phyloP scores from a whole-genome alignment of 106 monocot genomes.

The Apostasia ramifera region DNA sequence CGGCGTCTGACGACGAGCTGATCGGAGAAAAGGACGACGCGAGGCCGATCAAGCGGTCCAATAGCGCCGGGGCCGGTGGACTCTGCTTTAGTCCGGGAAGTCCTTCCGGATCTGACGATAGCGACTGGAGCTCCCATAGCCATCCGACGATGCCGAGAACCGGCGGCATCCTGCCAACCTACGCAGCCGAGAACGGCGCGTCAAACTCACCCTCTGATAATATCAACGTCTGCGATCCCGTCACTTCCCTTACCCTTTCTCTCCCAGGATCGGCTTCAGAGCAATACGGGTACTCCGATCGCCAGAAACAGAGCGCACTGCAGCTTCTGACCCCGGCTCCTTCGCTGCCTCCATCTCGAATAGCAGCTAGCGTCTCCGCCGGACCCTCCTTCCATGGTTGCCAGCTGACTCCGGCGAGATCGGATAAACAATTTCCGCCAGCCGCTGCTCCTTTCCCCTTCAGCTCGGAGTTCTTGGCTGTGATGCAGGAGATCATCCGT shows the following conservation, averaged over 20 bases:
- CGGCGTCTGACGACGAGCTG: neutral
- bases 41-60: constrained; percentile 15
- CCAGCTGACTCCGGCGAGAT: neutral
- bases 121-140: constrained; percentile 17
- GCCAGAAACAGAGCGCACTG: neutral
- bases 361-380: neutral
- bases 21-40: neutral
- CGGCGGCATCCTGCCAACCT: constrained; percentile 15
- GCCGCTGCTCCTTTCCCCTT: constrained; percentile 4
- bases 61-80: constrained; percentile 16
- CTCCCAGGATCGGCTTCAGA: constrained; percentile 12
- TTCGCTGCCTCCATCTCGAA: neutral
- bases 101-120: constrained; percentile 20
- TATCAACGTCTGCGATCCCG: constrained; percentile 6
- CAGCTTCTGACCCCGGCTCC: neutral
- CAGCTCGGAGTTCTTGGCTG: constrained; percentile 13
- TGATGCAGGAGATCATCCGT: constrained; percentile 35
- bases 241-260: constrained; percentile 32
- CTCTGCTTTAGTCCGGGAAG: constrained; percentile 18
- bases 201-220: neutral
- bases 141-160: constrained; percentile 19
- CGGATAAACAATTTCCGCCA: neutral
- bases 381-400: no score
- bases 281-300: neutral
- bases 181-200: neutral